phyloP scores from a whole-genome alignment of 306 rosid species.

The Begonia masoniana region DNA sequence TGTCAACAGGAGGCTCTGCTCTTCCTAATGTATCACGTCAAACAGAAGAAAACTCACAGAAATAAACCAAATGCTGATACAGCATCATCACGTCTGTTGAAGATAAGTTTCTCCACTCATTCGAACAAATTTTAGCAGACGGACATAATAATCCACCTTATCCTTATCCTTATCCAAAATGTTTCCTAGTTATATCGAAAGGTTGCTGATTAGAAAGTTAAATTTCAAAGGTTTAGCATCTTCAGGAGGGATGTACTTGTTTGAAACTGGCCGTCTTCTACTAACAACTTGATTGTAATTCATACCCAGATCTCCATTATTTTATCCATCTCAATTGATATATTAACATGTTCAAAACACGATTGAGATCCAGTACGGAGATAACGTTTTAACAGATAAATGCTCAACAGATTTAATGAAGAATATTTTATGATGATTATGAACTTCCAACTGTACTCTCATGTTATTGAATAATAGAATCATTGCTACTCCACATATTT shows the following conservation, averaged over 20 bases:
- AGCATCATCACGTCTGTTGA: neutral
- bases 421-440: neutral
- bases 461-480: too few relatives aligned
- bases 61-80: neutral
- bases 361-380: neutral
- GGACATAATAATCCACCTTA: too few relatives aligned
- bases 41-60: neutral
- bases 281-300: too few relatives aligned
- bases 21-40: neutral
- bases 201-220: too few relatives aligned
- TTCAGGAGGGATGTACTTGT: too few relatives aligned
- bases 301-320: neutral
- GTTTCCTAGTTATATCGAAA: too few relatives aligned
- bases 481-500: neutral
- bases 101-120: neutral
- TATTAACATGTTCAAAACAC: neutral
- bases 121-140: neutral
- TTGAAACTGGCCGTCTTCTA: too few relatives aligned
- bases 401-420: neutral
- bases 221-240: too few relatives aligned
- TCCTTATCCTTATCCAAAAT: too few relatives aligned
- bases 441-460: too few relatives aligned
- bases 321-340: neutral
- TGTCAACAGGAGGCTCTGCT: conserved; percentile 7
- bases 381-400: neutral